phyloP scores from a whole-genome alignment of 2,329 filamentous ascomycete genomes.

The Lecanicillium sp. region DNA sequence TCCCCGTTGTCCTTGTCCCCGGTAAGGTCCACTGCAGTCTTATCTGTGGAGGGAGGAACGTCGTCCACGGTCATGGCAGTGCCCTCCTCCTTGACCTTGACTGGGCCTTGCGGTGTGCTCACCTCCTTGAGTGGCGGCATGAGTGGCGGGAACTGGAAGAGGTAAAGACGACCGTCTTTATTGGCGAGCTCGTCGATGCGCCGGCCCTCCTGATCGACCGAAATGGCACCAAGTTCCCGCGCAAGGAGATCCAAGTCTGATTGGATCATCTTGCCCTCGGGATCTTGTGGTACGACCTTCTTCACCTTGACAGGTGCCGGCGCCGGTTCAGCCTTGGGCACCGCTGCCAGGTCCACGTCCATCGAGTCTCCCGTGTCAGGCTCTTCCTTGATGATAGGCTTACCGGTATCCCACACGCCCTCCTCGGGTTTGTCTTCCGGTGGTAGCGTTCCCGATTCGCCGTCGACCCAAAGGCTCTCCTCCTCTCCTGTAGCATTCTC shows the following conservation, averaged over 20 bases:
- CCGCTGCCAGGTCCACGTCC: constrained; percentile 13
- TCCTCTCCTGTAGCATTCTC: constrained; percentile 41
- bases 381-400: constrained; percentile 38
- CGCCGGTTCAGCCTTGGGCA: neutral
- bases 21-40: constrained; percentile 38
- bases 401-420: constrained; percentile 38
- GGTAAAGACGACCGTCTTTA: constrained; percentile 52
- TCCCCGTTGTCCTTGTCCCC: constrained; percentile 19
- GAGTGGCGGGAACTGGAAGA: constrained; percentile 60
- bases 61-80: constrained; percentile 34
- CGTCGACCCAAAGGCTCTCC: constrained; percentile 41
- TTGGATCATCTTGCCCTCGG: constrained; percentile 34
- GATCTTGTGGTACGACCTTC: constrained; percentile 26
- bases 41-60: constrained; percentile 20
- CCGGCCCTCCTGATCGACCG: constrained; percentile 26
- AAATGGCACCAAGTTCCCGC: constrained; percentile 35
- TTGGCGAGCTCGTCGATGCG: constrained; percentile 25
- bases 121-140: constrained; percentile 47
- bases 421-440: constrained; percentile 28
- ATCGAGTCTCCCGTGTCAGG: constrained; percentile 33
- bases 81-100: constrained; percentile 38
- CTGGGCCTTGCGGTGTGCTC: constrained; percentile 19
- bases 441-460: constrained; percentile 24
- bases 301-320: constrained; percentile 18
- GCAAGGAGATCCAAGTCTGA: constrained; percentile 37